These are phyloP conservation scores for Nakazawaea ishiwadae DNA, from an alignment of 805 yeast genomes.

Conservation along the genomic window DNA sequence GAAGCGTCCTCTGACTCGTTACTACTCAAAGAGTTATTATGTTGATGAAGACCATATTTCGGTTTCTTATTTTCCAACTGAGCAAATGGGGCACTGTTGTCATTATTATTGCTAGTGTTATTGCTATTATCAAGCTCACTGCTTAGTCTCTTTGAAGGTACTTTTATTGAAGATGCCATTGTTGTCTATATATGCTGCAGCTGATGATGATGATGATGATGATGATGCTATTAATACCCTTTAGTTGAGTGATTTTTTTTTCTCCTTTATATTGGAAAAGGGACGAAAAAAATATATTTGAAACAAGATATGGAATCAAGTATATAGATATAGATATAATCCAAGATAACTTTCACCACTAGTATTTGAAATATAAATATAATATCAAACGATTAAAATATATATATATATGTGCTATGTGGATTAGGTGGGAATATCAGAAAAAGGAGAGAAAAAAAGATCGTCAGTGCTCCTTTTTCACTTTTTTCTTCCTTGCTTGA, in stretches of 20 bases:
- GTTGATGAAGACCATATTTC: constrained; percentile 3
- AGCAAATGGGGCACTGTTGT: neutral
- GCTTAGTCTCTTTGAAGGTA: constrained; percentile 7
- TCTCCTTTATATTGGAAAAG: neutral
- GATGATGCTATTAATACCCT: no score
- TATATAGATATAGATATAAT: no score
- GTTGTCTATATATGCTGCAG: neutral
- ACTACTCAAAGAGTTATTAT: no score
- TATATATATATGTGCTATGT: no score
- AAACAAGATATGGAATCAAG: neutral
- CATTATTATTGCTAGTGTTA: no score
- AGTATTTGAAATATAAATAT: no score
- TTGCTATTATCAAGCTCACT: neutral
- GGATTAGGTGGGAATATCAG: no score
- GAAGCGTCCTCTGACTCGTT: no score
- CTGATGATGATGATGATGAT: neutral
- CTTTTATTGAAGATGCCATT: constrained; percentile 1
- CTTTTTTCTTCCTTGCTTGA: no score
- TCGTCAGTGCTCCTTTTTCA: no score
- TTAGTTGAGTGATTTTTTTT: neutral
- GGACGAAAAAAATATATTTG: neutral
- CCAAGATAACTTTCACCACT: neutral
- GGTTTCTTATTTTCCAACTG: constrained; percentile 1
- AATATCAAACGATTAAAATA: no score
- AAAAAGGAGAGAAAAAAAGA: no score